These are phyloP conservation scores for Scortechinia acanthostroma DNA, from an alignment of 2,329 filamentous ascomycete species.

Conservation along the genomic window DNA sequence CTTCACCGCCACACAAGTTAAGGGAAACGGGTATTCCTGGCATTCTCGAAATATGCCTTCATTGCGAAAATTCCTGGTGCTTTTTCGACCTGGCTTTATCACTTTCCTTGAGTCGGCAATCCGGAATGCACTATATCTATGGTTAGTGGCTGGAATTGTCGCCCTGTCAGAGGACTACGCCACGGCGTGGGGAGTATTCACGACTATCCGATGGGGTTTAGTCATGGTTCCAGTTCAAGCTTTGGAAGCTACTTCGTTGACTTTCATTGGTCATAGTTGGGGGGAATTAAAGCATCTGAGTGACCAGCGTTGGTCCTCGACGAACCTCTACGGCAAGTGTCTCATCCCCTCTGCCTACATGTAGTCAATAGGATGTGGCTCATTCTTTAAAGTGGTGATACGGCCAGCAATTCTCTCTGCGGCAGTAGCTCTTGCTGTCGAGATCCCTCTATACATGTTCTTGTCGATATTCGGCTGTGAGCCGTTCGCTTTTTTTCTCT, in stretches of 20 bases:
- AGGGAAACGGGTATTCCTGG: constrained; percentile 7
- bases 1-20: constrained; percentile 29
- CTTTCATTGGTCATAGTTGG: constrained; percentile 64
- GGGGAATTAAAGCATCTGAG: constrained; percentile 44
- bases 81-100: constrained; percentile 46
- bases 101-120: constrained; percentile 60
- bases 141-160: constrained; percentile 61
- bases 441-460: constrained; percentile 55
- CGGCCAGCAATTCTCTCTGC: constrained; percentile 45
- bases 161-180: constrained; percentile 56
- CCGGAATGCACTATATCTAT: constrained; percentile 65
- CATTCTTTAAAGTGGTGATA: no score
- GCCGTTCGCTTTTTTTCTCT: constrained; percentile 58
- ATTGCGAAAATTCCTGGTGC: constrained; percentile 32
- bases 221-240: constrained; percentile 68
- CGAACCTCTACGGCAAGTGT: constrained; percentile 19
- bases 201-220: constrained; percentile 67
- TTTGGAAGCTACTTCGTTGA: constrained; percentile 55
- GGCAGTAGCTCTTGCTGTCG: constrained; percentile 42
- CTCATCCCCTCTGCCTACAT: not conserved
- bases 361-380: no score
- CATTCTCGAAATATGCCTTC: no score
- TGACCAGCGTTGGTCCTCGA: constrained; percentile 11
- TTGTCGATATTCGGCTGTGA: constrained; percentile 50
- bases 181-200: constrained; percentile 70